Evolutionary conservation across 176 grass and related monocot genomes (phyloP), one percentile per base, ranked within the genome.

Genomic region (Rhynchospora tenuis): DNA sequence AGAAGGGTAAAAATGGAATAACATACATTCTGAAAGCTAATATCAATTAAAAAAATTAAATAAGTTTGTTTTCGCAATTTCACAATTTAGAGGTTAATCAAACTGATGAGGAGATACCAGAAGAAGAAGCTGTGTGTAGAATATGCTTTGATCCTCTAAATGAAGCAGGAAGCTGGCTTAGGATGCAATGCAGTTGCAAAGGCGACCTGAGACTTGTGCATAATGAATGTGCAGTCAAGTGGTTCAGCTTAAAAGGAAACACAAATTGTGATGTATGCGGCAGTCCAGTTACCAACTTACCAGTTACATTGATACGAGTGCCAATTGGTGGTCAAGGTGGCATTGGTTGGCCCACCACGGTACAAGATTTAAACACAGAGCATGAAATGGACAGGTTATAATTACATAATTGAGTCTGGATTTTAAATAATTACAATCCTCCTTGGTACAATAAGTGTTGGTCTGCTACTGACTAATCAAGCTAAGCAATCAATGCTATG

Each of bases 161-260:
- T 65, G 88, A 87, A 76, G 89, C 83, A 23, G 50, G 68, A 2
- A 61, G 55, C 12, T 79, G 69, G 63, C 85, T 96, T 17, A 96
- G 89, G 74, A 86, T 96, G 69, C 89, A 96, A 81, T 93, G 93
- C 83, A 60, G 63, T 19, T 96, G 93, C 89, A 96, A 91, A 88
- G 93, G 93, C 0, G 93, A 89, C 72, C 79, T 96, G 19, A 87
- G 84, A 16, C 89, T 96, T 54, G 83, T 85, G 15, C 93, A 96
- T 81, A 55, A 88, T 29, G 85, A 64, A 13, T 96, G 93, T 67
- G 89, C 89, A 9, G 81, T 91, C 10, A 93, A 91, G 81, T 96
- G 93, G 93, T 96, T 96, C 78, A 85, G 85, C 67, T 86, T 91
- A 76, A 93, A 87, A 84, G 87, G 90, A 73, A 93, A 93, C 61